These are phyloP conservation scores for Fabrea salina DNA, from an alignment of 169 alveolate species.

Conservation along the genomic window DNA sequence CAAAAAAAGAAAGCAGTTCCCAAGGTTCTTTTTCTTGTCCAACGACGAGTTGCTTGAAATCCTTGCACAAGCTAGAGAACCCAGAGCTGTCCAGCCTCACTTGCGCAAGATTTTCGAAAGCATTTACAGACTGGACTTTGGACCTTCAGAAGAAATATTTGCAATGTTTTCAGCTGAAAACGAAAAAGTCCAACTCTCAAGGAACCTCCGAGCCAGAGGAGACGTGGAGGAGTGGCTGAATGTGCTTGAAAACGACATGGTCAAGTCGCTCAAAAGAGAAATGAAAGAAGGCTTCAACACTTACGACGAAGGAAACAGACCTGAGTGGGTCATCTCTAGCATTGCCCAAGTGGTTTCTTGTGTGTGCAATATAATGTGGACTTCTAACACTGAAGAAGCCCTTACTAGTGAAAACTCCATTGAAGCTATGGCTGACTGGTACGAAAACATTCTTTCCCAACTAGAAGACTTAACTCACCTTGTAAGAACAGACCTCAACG, in stretches of 20 bases:
- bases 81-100: conserved; percentile 75
- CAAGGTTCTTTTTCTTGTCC: conserved; percentile 89
- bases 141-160: conserved; percentile 58
- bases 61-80: conserved; percentile 79
- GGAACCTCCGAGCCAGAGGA: conserved; percentile 83
- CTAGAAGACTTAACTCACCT: conserved; percentile 78
- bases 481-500: conserved; percentile 79
- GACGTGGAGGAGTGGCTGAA: conserved; percentile 93
- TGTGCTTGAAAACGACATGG: conserved; percentile 86
- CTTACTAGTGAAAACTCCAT: conserved; percentile 39
- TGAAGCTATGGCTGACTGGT: conserved; percentile 55
- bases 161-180: conserved; percentile 90
- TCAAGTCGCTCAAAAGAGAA: conserved; percentile 70
- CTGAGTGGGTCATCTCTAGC: conserved; percentile 88
- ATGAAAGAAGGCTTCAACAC: conserved; percentile 76
- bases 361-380: conserved; percentile 82
- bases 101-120: conserved; percentile 83
- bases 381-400: conserved; percentile 72
- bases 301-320: conserved; percentile 72
- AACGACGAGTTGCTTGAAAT: conserved; percentile 87
- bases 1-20: conserved; percentile 87
- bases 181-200: conserved; percentile 84
- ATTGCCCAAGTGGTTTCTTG: conserved; percentile 84
- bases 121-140: conserved; percentile 61
- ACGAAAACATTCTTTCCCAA: conserved; percentile 79